A percentile compares a stretch with the other conserved stretches of the same genome.
phyloP scores from a whole-genome alignment of 352 stramenopile genomes.

The Phytophthora ohioensis region DNA sequence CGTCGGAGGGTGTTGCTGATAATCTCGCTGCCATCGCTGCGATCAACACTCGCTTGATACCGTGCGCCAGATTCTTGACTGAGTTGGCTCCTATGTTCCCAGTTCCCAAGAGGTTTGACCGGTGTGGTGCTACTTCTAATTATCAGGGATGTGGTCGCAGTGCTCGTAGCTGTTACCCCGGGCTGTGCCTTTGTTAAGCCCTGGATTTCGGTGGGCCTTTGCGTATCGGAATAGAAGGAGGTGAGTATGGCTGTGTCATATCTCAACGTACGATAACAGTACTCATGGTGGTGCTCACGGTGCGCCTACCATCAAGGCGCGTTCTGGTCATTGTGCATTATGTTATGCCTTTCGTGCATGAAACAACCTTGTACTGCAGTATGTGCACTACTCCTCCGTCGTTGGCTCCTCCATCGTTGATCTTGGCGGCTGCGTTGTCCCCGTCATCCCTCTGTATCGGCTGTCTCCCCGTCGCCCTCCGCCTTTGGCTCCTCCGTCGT shows the following conservation, averaged over 20 bases:
- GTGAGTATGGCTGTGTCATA: slow-evolving; percentile 2
- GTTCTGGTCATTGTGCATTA: too few relatives aligned
- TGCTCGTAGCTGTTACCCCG: slow-evolving; percentile 75
- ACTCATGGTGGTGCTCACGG: slow-evolving; percentile 20
- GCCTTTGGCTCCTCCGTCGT: too few relatives aligned
- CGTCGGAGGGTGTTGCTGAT: slow-evolving; percentile 60
- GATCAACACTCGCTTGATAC: slow-evolving; percentile 77
- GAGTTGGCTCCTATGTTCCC: slow-evolving; percentile 68
- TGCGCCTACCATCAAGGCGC: slow-evolving; percentile 17
- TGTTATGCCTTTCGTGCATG: too few relatives aligned
- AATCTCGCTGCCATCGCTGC: slow-evolving; percentile 68
- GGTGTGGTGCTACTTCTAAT: slow-evolving; percentile 44
- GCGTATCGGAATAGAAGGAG: background rate
- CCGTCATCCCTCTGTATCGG: too few relatives aligned
- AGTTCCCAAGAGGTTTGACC: slow-evolving; percentile 66
- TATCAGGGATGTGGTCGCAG: slow-evolving; percentile 66
- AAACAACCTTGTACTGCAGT: too few relatives aligned
- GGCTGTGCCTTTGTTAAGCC: slow-evolving; percentile 73
- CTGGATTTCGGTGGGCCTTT: slow-evolving; percentile 42
- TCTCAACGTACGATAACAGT: slow-evolving; percentile 46
- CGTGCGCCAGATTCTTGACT: slow-evolving; percentile 67
- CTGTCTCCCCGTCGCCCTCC: too few relatives aligned
- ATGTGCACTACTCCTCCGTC: too few relatives aligned
- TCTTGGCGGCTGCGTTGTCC: too few relatives aligned
- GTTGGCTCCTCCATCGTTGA: too few relatives aligned